Evolutionary conservation across 495 filamentous ascomycete genomes (phyloP).

Genomic region (Xylaria flabelliformis): DNA sequence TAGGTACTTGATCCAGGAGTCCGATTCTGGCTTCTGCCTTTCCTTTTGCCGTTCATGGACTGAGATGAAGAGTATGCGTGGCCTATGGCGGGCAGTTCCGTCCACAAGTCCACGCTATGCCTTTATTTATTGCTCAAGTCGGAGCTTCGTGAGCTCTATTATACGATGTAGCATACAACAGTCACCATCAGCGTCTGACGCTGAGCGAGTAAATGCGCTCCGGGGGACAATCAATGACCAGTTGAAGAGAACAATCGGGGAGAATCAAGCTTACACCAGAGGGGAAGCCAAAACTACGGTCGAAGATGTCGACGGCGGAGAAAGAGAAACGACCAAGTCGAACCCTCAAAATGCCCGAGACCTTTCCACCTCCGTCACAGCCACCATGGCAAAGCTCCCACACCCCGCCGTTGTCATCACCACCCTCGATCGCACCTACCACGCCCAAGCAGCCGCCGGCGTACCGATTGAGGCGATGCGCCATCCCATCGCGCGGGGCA

Average conservation of each 20-base stretch:
- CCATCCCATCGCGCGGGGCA: slow-evolving; percentile 54
- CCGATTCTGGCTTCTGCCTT: slow-evolving; percentile 29
- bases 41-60: slow-evolving; percentile 37
- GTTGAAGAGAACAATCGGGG: neutral
- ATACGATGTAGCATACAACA: neutral
- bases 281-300: neutral
- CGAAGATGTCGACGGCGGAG: neutral
- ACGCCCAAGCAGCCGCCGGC: slow-evolving; percentile 38
- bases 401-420: slow-evolving; percentile 80
- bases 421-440: slow-evolving; percentile 40
- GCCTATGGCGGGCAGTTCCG: slow-evolving; percentile 35
- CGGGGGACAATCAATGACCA: neutral
- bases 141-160: slow-evolving; percentile 16
- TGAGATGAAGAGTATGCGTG: slow-evolving; percentile 44
- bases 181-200: neutral
- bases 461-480: slow-evolving; percentile 15
- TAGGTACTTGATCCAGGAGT: slow-evolving; percentile 6
- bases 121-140: neutral
- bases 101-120: slow-evolving; percentile 36
- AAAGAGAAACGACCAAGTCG: neutral
- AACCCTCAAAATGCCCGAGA: neutral
- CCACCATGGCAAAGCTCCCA: slow-evolving; percentile 72
- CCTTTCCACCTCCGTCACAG: slow-evolving; percentile 56
- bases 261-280: neutral
- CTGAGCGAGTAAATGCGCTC: neutral